Conservation (phyloP, 2,329 filamentous ascomycete genomes). For the Macrophomina tecta region DNA sequence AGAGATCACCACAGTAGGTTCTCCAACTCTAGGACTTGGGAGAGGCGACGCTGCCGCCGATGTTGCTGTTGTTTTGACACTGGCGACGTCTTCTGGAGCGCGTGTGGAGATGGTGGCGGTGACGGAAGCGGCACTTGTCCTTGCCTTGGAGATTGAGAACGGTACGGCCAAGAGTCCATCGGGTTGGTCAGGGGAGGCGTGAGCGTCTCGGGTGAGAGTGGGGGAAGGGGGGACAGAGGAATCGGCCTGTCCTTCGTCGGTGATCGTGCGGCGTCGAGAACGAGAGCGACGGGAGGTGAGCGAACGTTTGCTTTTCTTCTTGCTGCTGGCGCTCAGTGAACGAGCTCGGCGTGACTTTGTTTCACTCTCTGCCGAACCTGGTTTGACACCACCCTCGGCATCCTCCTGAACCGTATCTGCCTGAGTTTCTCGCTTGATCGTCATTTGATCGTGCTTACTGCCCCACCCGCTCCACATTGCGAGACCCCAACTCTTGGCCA, state of each 20-base stretch:
- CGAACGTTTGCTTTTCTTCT: constrained; percentile 25
- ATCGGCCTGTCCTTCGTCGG: constrained; percentile 40
- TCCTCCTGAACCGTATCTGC: constrained; percentile 21
- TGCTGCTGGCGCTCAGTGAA: constrained; percentile 25
- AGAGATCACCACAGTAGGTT: constrained; percentile 21
- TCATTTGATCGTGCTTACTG: constrained; percentile 83
- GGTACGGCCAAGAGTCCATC: constrained; percentile 13
- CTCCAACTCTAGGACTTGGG: constrained; percentile 16
- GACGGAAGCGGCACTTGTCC: constrained; percentile 19
- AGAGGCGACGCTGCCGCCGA: constrained; percentile 22
- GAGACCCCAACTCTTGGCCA: constrained; percentile 73
- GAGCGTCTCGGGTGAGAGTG: constrained; percentile 21
- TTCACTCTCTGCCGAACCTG: constrained; percentile 16
- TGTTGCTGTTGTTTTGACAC: constrained; percentile 11
- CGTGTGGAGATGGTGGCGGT: constrained; percentile 26
- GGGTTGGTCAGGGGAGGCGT: constrained; percentile 3
- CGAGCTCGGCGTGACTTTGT: constrained; percentile 21
- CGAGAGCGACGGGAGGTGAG: constrained; percentile 32
- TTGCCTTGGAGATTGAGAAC: not conserved
- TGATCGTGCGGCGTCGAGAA: constrained; percentile 41
- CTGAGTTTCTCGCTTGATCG: constrained; percentile 52
- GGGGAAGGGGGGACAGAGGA: constrained; percentile 25
- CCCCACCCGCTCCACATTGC: constrained; percentile 88
- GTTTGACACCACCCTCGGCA: not conserved
- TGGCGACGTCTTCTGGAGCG: constrained; percentile 1